Percentiles rank a stretch among this genome's conserved stretches.
phyloP scores from a whole-genome alignment of 176 grass and related monocot species.

The Oryza brachyantha region DNA sequence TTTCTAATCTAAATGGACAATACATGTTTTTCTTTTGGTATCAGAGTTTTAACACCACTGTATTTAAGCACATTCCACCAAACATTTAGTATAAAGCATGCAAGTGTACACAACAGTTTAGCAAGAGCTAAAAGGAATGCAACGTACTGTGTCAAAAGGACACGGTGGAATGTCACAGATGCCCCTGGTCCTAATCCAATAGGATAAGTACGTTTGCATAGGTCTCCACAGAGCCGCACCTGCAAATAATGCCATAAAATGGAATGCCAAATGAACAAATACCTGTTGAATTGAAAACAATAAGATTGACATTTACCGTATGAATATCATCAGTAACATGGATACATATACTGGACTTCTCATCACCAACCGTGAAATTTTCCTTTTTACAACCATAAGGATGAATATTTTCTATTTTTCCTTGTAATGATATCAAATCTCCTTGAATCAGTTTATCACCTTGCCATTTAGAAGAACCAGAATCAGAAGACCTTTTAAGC shows the following conservation, averaged over 20 bases:
- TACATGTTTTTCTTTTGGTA: neutral
- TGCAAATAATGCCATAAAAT: slow-evolving; percentile 43
- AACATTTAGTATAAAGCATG: neutral
- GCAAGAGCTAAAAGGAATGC: slow-evolving; percentile 25
- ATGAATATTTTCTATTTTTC: slow-evolving; percentile 71
- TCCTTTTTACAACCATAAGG: slow-evolving; percentile 38
- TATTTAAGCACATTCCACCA: slow-evolving; percentile 18
- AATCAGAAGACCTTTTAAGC: slow-evolving; percentile 34
- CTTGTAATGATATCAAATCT: slow-evolving; percentile 66
- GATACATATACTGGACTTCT: slow-evolving; percentile 56
- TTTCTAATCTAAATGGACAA: neutral
- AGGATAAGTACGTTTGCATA: slow-evolving; percentile 54
- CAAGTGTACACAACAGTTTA: slow-evolving; percentile 2
- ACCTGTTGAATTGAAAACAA: slow-evolving; percentile 30
- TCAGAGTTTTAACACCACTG: neutral
- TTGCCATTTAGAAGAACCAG: slow-evolving; percentile 41
- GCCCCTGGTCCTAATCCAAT: slow-evolving; percentile 73
- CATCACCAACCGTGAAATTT: slow-evolving; percentile 28
- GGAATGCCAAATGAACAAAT: slow-evolving; percentile 23
- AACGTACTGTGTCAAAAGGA: slow-evolving; percentile 63
- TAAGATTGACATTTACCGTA: slow-evolving; percentile 51
- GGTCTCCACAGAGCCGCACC: slow-evolving; percentile 64
- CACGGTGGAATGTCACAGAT: slow-evolving; percentile 61
- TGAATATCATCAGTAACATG: slow-evolving; percentile 67
- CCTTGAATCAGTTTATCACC: slow-evolving; percentile 44